Conservation (phyloP, 495 filamentous ascomycete genomes). For the Penicillium dipodomyicola region DNA sequence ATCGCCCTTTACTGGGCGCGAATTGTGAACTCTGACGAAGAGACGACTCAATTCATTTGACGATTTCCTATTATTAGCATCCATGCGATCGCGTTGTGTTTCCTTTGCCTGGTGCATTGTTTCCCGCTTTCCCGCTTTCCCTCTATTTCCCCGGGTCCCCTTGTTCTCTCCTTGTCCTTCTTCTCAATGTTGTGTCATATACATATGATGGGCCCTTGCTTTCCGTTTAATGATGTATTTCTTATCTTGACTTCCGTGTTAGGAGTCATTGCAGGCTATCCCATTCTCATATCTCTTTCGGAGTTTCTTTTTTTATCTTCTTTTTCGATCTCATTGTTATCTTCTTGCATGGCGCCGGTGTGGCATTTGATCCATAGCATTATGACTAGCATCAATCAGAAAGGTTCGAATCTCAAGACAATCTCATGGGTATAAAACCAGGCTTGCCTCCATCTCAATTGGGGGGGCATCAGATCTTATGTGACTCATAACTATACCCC, state of each 20-base stretch:
- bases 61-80: slow-evolving; percentile 5
- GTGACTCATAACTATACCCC: no score
- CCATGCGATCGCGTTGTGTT: not conserved
- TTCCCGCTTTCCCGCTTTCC: no score
- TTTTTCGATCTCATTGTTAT: not conserved
- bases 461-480: not conserved
- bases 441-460: not conserved
- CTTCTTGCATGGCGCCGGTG: slow-evolving; percentile 7
- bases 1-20: slow-evolving; percentile 5
- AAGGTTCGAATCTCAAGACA: not conserved
- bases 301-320: not conserved
- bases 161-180: not conserved
- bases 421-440: not conserved
- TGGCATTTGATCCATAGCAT: slow-evolving; percentile 1
- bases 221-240: slow-evolving; percentile 1
- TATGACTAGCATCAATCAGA: slow-evolving; percentile 2
- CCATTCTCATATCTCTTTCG: not conserved
- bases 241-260: not conserved
- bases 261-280: not conserved
- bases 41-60: not conserved
- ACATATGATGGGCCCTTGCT: not conserved
- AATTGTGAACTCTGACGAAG: not conserved
- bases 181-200: not conserved
- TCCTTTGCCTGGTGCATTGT: not conserved
- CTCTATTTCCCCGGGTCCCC: not conserved